Evolutionary conservation across 192 early-diverging fungal species (phyloP).

Genomic region (Rhizophagus clarus): DNA sequence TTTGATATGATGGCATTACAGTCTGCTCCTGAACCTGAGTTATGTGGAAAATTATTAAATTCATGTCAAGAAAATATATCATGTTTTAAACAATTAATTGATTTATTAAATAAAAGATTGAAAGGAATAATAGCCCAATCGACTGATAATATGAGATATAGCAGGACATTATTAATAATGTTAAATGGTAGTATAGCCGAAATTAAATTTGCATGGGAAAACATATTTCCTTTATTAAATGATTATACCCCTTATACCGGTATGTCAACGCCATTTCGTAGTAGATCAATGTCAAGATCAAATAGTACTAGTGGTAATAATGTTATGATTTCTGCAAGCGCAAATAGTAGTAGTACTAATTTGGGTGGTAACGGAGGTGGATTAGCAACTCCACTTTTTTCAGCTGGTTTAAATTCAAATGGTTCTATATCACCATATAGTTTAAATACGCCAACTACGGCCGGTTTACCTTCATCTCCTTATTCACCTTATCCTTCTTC

Average conservation of each 20-base stretch:
- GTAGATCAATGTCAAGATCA: conserved; percentile 34
- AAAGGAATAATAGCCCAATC: conserved; percentile 35
- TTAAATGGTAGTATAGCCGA: conserved; percentile 48
- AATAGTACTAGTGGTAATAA: conserved; percentile 26
- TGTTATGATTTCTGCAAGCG: background rate
- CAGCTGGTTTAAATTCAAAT: conserved; percentile 25
- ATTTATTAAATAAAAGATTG: conserved; percentile 40
- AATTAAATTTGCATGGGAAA: conserved; percentile 49
- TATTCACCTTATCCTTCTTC: conserved; percentile 9
- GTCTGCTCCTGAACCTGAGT: conserved; percentile 34
- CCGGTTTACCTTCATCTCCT: conserved; percentile 35
- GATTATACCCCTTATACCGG: conserved; percentile 31
- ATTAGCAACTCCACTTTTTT: background rate
- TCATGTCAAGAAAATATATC: conserved; percentile 40
- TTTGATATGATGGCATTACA: conserved; percentile 42
- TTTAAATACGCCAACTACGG: conserved; percentile 19
- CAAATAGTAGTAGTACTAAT: background rate
- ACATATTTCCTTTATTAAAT: conserved; percentile 41
- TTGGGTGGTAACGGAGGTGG: too few relatives aligned
- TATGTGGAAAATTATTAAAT: conserved; percentile 37
- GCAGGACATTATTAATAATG: conserved; percentile 45
- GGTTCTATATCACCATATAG: background rate
- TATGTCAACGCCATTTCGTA: conserved; percentile 17
- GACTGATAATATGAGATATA: conserved; percentile 40
- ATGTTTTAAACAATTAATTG: conserved; percentile 39